Base-by-base conservation (phyloP, 495 filamentous ascomycete genomes). In the Aeminium ludgeri region DNA sequence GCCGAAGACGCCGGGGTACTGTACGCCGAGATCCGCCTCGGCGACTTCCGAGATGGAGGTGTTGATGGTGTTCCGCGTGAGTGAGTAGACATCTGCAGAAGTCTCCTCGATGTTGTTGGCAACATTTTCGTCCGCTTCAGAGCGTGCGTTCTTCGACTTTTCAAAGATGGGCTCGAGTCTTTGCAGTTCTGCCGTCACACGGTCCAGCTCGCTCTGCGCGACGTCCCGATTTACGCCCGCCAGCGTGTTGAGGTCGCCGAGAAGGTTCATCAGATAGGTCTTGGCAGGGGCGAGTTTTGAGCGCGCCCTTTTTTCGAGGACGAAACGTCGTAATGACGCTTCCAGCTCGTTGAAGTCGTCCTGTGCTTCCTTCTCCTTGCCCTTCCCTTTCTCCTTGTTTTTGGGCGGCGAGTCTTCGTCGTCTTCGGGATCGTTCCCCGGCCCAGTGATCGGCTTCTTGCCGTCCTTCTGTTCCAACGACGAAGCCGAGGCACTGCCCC, bases 221-320 rank as follows among this genome's bases (percentile, higher is more conserved):
- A 92, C 74, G 43, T 93, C 85, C 29, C 73, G 66, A 59, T 97
- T 97, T 52, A 95, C 83, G 0, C 71, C 72, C 2, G 87, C 87
- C 30, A 97, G 65, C 7, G 72, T 73, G 45, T 82, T 69, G 13
- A 97, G 59, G 55, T 96, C 89, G 36, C 79, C 73, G 32, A 97
- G 69, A 30, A 96, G 72, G 55, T 97, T 96, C 48, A 86, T 66
- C n/a, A 97, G 76, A 52, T 96, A 97, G 3, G 86, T 95, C 59
- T 82, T 86, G 1, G 89, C 89, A 16, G 89, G 89, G 11, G 89
- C 89, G 48, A 97, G 71, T 61, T 97, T 97, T 10, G 87, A 95
- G 12, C 84, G 73, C 20, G 89, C 85, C 35, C 89, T 76, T 64
- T 94, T 95, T 53, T 96, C 89, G 34, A 97, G 76, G 27, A 97